Percentiles rank a stretch among this genome's conserved stretches.
phyloP scores from a whole-genome alignment of 495 filamentous ascomycete species.

The Annulohypoxylon bovei region DNA sequence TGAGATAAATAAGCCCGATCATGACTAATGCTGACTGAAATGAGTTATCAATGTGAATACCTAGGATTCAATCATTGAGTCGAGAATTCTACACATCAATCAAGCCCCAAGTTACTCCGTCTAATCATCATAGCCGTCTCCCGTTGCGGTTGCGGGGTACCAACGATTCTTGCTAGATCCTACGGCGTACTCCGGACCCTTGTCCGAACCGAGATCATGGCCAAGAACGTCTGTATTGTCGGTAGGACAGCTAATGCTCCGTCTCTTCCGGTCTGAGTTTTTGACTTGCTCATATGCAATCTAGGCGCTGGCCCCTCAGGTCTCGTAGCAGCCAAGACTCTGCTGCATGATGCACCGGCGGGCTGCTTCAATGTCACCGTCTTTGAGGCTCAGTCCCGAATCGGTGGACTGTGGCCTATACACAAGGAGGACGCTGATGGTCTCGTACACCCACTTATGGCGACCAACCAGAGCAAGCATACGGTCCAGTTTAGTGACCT shows the following conservation, averaged over 20 bases:
- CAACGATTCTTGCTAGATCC: constrained; percentile 13
- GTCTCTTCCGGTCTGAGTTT: neutral
- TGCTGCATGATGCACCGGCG: constrained; percentile 68
- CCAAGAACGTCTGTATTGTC: constrained; percentile 32
- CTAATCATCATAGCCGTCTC: constrained; percentile 4
- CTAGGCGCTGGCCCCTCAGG: constrained; percentile 84
- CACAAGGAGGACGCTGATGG: constrained; percentile 53
- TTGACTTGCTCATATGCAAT: constrained; percentile 6
- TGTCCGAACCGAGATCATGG: constrained; percentile 25
- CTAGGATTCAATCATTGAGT: neutral
- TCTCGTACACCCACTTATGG: constrained; percentile 72
- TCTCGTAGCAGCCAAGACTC: constrained; percentile 81
- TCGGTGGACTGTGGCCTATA: constrained; percentile 83
- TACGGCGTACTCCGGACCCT: constrained; percentile 16
- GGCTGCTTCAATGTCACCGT: constrained; percentile 72
- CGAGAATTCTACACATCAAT: neutral
- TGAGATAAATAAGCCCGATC: constrained; percentile 1
- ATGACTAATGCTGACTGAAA: constrained; percentile 10
- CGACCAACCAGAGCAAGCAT: constrained; percentile 81
- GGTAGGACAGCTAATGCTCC: constrained; percentile 20
- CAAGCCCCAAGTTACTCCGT: constrained; percentile 3
- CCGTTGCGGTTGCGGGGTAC: constrained; percentile 2
- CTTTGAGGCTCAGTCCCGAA: constrained; percentile 70
- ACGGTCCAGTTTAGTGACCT: constrained; percentile 84
- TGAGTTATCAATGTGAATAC: constrained; percentile 4